phyloP scores from a whole-genome alignment of 208 protist species.

The Vickermania ingenoplastis region DNA sequence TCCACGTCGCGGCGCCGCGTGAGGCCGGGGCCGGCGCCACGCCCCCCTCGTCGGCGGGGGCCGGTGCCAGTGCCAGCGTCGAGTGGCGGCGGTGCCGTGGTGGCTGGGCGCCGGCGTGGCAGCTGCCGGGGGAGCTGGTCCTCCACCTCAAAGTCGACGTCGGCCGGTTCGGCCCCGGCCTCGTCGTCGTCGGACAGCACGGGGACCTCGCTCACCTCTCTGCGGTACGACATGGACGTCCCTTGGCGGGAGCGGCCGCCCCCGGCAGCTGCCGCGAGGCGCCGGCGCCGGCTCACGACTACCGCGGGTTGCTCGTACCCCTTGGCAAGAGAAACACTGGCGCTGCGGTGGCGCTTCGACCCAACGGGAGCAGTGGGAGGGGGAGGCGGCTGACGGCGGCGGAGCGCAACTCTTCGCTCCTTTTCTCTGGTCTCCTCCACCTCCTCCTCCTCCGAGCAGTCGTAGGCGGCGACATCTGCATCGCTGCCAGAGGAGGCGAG shows the following conservation, averaged over 20 bases:
- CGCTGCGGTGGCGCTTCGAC: not conserved
- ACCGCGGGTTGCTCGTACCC: not conserved
- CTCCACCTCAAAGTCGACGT: not conserved
- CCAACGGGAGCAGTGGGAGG: not conserved
- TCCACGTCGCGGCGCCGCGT: not conserved
- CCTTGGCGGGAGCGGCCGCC: not conserved
- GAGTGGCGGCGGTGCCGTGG: not conserved
- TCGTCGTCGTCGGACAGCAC: not conserved
- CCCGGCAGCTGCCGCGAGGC: not conserved
- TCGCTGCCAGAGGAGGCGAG: conserved; percentile 1
- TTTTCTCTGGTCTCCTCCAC: conserved; percentile 3
- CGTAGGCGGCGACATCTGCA: not conserved
- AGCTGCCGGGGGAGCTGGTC: not conserved
- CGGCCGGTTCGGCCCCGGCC: not conserved
- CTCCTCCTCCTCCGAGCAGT: conserved; percentile 1
- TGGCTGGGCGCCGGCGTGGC: not conserved
- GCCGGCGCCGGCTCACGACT: not conserved
- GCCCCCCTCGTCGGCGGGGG: no score
- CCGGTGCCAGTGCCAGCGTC: no score
- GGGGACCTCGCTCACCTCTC: not conserved
- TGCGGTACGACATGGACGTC: not conserved
- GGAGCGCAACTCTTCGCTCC: not conserved
- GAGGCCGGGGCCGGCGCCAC: not conserved
- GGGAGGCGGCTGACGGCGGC: not conserved
- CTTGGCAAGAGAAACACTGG: not conserved